These are phyloP conservation scores for Apiospora saccharicola DNA, from an alignment of 2,329 filamentous ascomycete genomes.

Conservation along the genomic window DNA sequence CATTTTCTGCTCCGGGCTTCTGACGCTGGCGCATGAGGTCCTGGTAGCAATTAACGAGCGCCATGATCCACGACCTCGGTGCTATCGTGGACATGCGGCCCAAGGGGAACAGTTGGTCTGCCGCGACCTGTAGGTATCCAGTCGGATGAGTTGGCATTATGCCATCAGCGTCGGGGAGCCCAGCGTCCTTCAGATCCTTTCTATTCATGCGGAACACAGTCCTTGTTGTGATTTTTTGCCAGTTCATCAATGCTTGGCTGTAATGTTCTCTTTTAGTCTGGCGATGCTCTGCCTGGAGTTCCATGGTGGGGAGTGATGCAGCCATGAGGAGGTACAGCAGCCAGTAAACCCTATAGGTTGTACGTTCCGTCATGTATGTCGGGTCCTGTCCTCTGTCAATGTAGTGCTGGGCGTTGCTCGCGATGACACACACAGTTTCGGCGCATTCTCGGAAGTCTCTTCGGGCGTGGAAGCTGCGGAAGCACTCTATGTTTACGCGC, in stretches of 20 bases:
- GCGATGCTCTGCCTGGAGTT: background rate
- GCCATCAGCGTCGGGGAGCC: no score
- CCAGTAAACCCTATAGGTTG: background rate
- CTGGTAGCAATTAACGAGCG: background rate
- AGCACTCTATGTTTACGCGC: background rate
- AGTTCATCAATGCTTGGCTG: background rate
- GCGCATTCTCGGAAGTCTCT: background rate
- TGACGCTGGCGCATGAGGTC: background rate
- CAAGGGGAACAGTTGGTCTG: background rate
- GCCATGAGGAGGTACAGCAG: background rate
- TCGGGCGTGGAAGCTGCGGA: background rate
- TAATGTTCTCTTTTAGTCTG: background rate
- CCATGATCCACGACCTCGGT: background rate
- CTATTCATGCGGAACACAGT: no score
- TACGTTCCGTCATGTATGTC: background rate
- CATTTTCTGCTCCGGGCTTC: background rate
- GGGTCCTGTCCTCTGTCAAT: no score
- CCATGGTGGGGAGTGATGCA: background rate
- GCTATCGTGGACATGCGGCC: background rate
- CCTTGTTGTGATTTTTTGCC: background rate
- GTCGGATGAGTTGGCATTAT: background rate
- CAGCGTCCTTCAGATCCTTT: no score
- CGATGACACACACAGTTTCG: rapidly evolving
- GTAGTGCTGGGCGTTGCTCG: rapidly evolving
- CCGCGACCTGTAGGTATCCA: background rate